phyloP scores from a whole-genome alignment of 148 eudicot species.

The Simmondsia chinensis region DNA sequence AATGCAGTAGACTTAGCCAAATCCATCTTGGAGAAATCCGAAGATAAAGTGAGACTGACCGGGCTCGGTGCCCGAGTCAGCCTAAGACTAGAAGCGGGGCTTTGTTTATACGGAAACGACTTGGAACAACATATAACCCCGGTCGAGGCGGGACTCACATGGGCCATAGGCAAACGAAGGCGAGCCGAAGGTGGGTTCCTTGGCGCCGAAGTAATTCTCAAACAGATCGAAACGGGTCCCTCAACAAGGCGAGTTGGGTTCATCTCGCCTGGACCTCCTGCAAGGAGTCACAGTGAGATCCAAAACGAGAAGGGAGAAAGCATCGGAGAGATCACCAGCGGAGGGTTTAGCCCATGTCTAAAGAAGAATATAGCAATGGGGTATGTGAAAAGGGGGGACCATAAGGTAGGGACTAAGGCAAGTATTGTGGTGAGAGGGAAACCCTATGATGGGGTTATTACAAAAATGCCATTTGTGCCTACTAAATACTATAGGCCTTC shows the following conservation, averaged over 20 bases:
- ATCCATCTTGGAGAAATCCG: conserved; percentile 86
- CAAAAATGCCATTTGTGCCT: conserved; percentile 96
- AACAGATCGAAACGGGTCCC: conserved; percentile 80
- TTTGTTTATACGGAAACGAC: conserved; percentile 91
- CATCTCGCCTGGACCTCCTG: conserved; percentile 79
- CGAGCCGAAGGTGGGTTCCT: conserved; percentile 89
- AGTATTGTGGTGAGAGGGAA: conserved; percentile 74
- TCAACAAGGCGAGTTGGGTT: conserved; percentile 70
- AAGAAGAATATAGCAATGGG: conserved; percentile 99
- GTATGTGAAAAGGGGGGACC: conserved; percentile 80
- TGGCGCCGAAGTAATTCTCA: conserved; percentile 87
- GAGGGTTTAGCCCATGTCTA: conserved; percentile 95
- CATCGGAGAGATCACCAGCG: conserved; percentile 91
- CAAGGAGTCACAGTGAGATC: conserved; percentile 93
- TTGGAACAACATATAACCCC: conserved; percentile 93
- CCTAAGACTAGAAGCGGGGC: conserved; percentile 88
- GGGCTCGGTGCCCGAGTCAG: conserved; percentile 98
- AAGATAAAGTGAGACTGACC: conserved; percentile 85
- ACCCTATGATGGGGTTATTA: conserved; percentile 62
- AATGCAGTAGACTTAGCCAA: conserved; percentile 77
- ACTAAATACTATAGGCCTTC: conserved; percentile 88
- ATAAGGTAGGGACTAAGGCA: conserved; percentile 77
- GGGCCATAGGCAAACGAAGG: conserved; percentile 98
- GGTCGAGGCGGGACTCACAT: conserved; percentile 91
- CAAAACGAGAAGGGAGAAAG: conserved; percentile 61